phyloP scores from a whole-genome alignment of 148 eudicot genomes.

The Euryodendron excelsum region DNA sequence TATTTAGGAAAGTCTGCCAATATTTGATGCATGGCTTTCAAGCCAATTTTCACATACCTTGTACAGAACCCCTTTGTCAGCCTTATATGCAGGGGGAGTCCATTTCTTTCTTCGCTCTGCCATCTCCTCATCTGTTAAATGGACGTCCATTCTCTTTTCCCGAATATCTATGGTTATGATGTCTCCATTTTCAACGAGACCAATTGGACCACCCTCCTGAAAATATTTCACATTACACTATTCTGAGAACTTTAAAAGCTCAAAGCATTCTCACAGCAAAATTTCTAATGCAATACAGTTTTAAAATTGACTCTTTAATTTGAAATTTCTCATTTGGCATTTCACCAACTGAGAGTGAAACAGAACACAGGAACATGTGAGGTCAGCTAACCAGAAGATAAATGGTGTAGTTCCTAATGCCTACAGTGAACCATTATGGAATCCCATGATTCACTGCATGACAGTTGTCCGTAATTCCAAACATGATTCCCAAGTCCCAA shows the following conservation, averaged over 20 bases:
- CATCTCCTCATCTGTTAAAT: slow-evolving; percentile 56
- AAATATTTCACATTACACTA: slow-evolving; percentile 2
- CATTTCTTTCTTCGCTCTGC: slow-evolving; percentile 72
- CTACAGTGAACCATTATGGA: too few species aligned
- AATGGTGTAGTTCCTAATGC: too few species aligned
- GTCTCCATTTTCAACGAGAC: slow-evolving; percentile 78
- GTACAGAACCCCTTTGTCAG: slow-evolving; percentile 75
- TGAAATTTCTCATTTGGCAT: too few species aligned
- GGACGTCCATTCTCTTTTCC: slow-evolving; percentile 73
- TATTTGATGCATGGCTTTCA: neutral
- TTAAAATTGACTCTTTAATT: neutral
- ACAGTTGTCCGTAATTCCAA: too few species aligned
- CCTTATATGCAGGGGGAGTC: slow-evolving; percentile 68
- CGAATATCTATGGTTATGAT: slow-evolving; percentile 69
- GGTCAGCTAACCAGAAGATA: too few species aligned
- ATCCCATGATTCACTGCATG: too few species aligned
- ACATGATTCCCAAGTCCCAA: too few species aligned
- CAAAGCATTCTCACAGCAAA: neutral
- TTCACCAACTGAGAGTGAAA: too few species aligned
- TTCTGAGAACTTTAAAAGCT: neutral
- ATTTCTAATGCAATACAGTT: neutral
- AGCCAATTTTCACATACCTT: slow-evolving; percentile 44
- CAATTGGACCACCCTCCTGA: slow-evolving; percentile 97
- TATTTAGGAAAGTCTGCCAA: neutral
- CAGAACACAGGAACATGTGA: too few species aligned